Evolutionary conservation across 192 early-diverging fungal genomes (phyloP), one percentile per base, ranked within the genome.

Genomic region (Mortierella claussenii): DNA sequence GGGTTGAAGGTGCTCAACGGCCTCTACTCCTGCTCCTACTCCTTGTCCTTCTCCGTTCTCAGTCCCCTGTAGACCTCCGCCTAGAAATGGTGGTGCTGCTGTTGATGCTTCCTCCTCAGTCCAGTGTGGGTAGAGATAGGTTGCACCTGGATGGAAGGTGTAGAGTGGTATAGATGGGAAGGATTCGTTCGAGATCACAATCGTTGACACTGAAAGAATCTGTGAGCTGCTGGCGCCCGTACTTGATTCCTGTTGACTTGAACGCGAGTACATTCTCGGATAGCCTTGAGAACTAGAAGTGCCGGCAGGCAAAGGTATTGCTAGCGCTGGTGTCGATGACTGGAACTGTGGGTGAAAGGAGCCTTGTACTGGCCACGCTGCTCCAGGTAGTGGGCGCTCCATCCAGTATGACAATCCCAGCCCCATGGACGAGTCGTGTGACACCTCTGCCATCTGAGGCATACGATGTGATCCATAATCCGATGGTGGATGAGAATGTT

Each of bases 111-210:
- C 24, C 2, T 23, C 58, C 48, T 45, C n/a, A 45, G 42, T 10
- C 57, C 31, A 45, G 7, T 34, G 47, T 20, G 21, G 17, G 9
- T 47, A 42, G 27, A 21, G 45, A 48, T 37, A 24, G 12, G 9
- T 24, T 33, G 9, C 20, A 15, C 30, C 59, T 1, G 61, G 50
- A 3, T 51, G 37, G 31, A 33, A 64, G 24, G 27, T 40, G 26
- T 55, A 65, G 12, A 65, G 44, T 15, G 63, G 63, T 9, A 65
- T 34, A 6, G 63, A 27, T n/a, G 53, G 31, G 2, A 52, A 55
- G 26, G 51, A 36, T 9, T 65, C 63, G 26, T 65, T 31, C 8
- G 63, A 55, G n/a, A 65, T 65, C 52, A 65, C 46, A 20, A 65
- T 36, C 7, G 52, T 55, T 4, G 63, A 52, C 31, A 52, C 30